Evolutionary conservation across 331 rosid species (phyloP), one percentile per base, ranked within the genome.

Genomic region (Quercus phellos): DNA sequence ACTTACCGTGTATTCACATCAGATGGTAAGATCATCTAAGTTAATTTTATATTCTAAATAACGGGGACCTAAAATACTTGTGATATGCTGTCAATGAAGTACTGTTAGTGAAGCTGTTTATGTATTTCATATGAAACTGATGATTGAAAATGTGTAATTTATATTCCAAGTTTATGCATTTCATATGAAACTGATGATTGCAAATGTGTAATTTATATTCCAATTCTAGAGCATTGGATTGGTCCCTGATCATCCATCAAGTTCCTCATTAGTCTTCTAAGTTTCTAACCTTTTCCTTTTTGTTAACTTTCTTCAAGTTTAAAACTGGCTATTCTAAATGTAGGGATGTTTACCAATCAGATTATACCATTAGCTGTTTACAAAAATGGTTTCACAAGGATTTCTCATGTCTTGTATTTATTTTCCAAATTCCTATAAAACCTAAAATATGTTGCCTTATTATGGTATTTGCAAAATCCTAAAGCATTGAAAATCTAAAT

Each of bases 1-100:
- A 84, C 82, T 73, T 91, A 91, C 78, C 77, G 58, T 51, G 71
- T 87, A 63, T 80, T 82, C 19, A 64, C 77, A 2, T 64, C 80
- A 80, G 85, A 80, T 55, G 98, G 97, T 92, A 85, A 72, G 89
- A 26, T 81, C 68, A 17, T 75, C 56, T 72, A 5, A 51, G 22
- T 56, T 66, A 71, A 7, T 10, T 76, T 19, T 13, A 76, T 60
- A 27, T 11, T 30, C 19, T 38, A 38, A 75, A 51, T 32, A 43
- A 32, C 16, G 5, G 9, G 17, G 27, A 7, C 12, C 14, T 32
- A 17, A 61, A 9, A 4, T 61, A 18, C 17, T 43, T 17, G 7
- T 53, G 51, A 6, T 14, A 13, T 56, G 34, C 72, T 5, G 4
- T 16, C 13, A 21, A 16, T 13, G 50, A 26, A 64, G 46, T 64